These are phyloP conservation scores for Syzygium grande DNA, from an alignment of 345 rosid species.

Conservation along the genomic window DNA sequence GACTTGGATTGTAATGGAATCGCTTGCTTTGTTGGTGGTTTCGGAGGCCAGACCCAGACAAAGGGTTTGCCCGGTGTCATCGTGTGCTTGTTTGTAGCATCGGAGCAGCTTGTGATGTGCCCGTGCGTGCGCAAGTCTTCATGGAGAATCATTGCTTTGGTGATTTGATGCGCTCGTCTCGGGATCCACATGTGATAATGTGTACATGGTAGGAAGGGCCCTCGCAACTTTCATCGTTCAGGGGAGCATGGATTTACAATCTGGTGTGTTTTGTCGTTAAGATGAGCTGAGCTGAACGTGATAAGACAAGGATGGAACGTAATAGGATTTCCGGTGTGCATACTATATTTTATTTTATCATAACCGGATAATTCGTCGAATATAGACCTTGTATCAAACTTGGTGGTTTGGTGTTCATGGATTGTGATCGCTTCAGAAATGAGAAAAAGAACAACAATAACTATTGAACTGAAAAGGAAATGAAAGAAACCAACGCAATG, in stretches of 20 bases:
- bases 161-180: neutral
- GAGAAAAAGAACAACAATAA: too few species aligned
- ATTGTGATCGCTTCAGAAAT: neutral
- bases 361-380: neutral
- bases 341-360: neutral
- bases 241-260: neutral
- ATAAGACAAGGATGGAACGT: neutral
- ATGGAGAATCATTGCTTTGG: neutral
- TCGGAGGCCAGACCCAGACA: slow-evolving; percentile 6
- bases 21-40: slow-evolving; percentile 4
- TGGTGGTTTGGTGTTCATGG: neutral
- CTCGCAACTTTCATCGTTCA: neutral
- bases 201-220: neutral
- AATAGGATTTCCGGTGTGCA: neutral
- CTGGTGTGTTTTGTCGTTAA: neutral
- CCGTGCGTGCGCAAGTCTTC: neutral
- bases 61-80: neutral
- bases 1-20: slow-evolving; percentile 1
- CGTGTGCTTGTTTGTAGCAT: neutral
- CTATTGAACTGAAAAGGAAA: too few species aligned
- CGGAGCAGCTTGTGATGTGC: neutral
- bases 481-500: too few species aligned
- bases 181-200: neutral
- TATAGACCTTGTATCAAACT: neutral
- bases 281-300: neutral